Conservation (phyloP, 495 filamentous ascomycete genomes). For the Diplogelasinospora grovesii region DNA sequence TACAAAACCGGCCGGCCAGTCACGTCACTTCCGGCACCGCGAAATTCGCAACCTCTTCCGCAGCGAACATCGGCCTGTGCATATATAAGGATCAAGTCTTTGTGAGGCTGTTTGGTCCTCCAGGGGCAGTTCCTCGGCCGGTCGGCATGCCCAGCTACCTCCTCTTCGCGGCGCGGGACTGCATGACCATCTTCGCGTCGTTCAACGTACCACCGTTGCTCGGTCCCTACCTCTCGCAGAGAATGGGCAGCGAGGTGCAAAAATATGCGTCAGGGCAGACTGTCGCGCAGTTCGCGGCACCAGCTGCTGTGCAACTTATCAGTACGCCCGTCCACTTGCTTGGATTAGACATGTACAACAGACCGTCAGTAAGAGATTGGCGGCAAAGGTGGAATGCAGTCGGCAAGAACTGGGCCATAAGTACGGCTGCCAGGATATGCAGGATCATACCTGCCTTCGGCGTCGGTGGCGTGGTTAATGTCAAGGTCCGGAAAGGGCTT, state of each 20-base stretch:
- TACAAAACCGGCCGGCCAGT: slow-evolving; percentile 46
- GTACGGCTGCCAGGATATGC: slow-evolving; percentile 72
- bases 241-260: slow-evolving; percentile 43
- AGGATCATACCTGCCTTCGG: slow-evolving; percentile 94
- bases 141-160: slow-evolving; percentile 59
- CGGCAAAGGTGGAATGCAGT: slow-evolving; percentile 58
- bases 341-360: slow-evolving; percentile 85
- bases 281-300: slow-evolving; percentile 73
- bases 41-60: slow-evolving; percentile 77
- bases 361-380: slow-evolving; percentile 39
- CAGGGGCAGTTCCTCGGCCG: slow-evolving; percentile 40
- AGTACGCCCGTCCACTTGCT: slow-evolving; percentile 85
- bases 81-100: slow-evolving; percentile 91
- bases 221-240: slow-evolving; percentile 53
- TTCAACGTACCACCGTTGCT: slow-evolving; percentile 85
- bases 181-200: slow-evolving; percentile 84
- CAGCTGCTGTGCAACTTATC: slow-evolving; percentile 71
- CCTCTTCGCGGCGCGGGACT: slow-evolving; percentile 80
- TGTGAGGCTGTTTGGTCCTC: slow-evolving; percentile 70
- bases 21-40: slow-evolving; percentile 61
- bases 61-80: slow-evolving; percentile 85
- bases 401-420: slow-evolving; percentile 68
- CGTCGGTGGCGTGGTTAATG: slow-evolving; percentile 84
- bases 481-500: slow-evolving; percentile 53
- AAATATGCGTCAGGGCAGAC: slow-evolving; percentile 40